These are phyloP conservation scores for Penicillium sp. DNA, from an alignment of 2,329 filamentous ascomycete genomes.

Conservation along the genomic window DNA sequence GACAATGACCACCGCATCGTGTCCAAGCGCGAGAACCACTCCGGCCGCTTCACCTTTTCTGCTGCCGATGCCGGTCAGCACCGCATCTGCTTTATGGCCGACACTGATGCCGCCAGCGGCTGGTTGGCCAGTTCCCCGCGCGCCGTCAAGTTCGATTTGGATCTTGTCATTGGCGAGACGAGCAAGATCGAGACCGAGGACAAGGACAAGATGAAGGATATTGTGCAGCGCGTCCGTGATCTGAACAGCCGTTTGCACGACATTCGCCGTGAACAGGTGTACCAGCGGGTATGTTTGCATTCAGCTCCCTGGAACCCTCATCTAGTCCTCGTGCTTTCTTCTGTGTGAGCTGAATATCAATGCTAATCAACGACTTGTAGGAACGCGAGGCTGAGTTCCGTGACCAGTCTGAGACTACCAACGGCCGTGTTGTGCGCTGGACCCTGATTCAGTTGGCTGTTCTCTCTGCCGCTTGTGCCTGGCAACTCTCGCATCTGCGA, in stretches of 20 bases:
- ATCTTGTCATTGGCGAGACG: slow-evolving; percentile 90
- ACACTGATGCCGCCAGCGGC: slow-evolving; percentile 61
- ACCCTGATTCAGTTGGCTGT: slow-evolving; percentile 83
- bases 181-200: slow-evolving; percentile 89
- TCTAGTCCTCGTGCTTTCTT: no score
- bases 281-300: slow-evolving; percentile 67
- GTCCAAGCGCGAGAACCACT: slow-evolving; percentile 67
- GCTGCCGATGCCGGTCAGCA: slow-evolving; percentile 93
- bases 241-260: slow-evolving; percentile 81
- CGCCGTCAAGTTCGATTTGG: slow-evolving; percentile 75
- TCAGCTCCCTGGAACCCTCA: not conserved
- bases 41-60: slow-evolving; percentile 90
- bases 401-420: slow-evolving; percentile 93
- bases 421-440: slow-evolving; percentile 87
- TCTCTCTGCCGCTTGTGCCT: slow-evolving; percentile 81
- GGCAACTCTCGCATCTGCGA: slow-evolving; percentile 92
- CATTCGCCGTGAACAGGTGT: slow-evolving; percentile 89
- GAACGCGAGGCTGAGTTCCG: slow-evolving; percentile 97
- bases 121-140: slow-evolving; percentile 70
- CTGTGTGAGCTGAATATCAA: no score
- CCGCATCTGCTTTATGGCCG: slow-evolving; percentile 88
- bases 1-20: slow-evolving; percentile 97
- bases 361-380: slow-evolving; percentile 43
- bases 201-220: slow-evolving; percentile 85
- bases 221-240: slow-evolving; percentile 82